Percentiles rank a stretch among this genome's conserved stretches.
phyloP scores from a whole-genome alignment of 2,329 filamentous ascomycete species.

The Colletotrichum endophyticum region DNA sequence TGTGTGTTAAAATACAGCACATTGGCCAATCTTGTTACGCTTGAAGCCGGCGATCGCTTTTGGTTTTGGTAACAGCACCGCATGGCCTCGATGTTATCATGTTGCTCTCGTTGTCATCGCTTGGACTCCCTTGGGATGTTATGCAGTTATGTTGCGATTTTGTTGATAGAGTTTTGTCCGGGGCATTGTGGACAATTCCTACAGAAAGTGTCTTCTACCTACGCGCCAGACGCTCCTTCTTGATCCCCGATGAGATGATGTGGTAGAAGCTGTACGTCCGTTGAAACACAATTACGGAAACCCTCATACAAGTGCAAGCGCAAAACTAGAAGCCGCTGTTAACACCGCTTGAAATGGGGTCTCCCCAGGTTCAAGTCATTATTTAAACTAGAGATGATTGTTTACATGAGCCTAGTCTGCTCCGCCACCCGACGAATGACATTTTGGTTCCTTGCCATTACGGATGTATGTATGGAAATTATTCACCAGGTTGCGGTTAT shows the following conservation, averaged over 20 bases:
- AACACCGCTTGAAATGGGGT: neutral
- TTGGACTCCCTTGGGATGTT: neutral
- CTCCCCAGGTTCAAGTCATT: neutral
- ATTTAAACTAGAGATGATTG: neutral
- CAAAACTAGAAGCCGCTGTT: neutral
- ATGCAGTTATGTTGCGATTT: neutral
- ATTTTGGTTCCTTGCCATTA: neutral
- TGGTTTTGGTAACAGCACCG: neutral
- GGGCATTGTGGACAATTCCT: neutral
- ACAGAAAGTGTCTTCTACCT: neutral
- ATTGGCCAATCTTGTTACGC: neutral
- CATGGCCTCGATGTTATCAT: neutral
- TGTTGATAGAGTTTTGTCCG: neutral
- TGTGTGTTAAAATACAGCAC: neutral
- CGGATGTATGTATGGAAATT: neutral
- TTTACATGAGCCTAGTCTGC: no score
- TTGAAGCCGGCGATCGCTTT: neutral
- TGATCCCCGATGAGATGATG: neutral
- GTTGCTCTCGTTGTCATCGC: neutral
- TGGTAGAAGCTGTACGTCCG: neutral
- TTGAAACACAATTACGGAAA: neutral
- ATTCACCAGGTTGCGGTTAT: neutral
- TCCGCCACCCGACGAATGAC: neutral
- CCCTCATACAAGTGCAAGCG: neutral
- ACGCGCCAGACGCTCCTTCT: neutral